These are phyloP conservation scores for Blastobotrys arbuscula DNA, from an alignment of 1,139 yeast genomes.

Conservation along the genomic window DNA sequence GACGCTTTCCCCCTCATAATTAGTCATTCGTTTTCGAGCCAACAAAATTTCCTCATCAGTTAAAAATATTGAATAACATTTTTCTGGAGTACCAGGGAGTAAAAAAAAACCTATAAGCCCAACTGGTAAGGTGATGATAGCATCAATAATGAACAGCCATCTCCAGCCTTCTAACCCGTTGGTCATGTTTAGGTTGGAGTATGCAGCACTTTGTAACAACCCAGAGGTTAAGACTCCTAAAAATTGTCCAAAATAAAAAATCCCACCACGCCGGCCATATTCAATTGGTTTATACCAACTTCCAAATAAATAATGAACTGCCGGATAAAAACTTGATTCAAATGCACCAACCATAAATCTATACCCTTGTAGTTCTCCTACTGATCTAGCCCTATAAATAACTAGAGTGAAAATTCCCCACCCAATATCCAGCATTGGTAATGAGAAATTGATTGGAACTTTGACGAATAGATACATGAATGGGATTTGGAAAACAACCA, in stretches of 20 bases:
- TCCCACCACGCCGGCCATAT: conserved; percentile 45
- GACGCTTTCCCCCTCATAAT: conserved; percentile 39
- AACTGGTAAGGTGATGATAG: conserved; percentile 48
- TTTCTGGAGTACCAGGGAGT: conserved; percentile 63
- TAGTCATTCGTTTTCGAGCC: conserved; percentile 40
- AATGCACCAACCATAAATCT: conserved; percentile 54
- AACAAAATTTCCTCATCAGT: conserved; percentile 27
- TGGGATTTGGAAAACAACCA: conserved; percentile 40
- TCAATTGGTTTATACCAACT: conserved; percentile 39
- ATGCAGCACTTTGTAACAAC: conserved; percentile 39
- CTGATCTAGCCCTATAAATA: conserved; percentile 41
- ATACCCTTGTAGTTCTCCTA: conserved; percentile 48
- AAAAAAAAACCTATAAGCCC: conserved; percentile 57
- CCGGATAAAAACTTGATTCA: conserved; percentile 59
- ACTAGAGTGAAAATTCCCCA: conserved; percentile 56
- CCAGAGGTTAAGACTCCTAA: conserved; percentile 39
- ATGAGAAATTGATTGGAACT: conserved; percentile 22
- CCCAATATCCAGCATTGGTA: conserved; percentile 41
- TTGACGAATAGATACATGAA: conserved; percentile 21
- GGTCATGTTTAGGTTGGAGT: conserved; percentile 36
- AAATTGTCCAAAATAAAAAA: conserved; percentile 39
- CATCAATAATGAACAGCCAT: conserved; percentile 52
- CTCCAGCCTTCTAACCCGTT: conserved; percentile 40
- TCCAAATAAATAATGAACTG: conserved; percentile 48
- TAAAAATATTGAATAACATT: conserved; percentile 35